A percentile compares a stretch with the other conserved stretches of the same genome.
Conservation (phyloP, 768 basidiomycete genomes). For the Kwoniella mangroviensis region DNA sequence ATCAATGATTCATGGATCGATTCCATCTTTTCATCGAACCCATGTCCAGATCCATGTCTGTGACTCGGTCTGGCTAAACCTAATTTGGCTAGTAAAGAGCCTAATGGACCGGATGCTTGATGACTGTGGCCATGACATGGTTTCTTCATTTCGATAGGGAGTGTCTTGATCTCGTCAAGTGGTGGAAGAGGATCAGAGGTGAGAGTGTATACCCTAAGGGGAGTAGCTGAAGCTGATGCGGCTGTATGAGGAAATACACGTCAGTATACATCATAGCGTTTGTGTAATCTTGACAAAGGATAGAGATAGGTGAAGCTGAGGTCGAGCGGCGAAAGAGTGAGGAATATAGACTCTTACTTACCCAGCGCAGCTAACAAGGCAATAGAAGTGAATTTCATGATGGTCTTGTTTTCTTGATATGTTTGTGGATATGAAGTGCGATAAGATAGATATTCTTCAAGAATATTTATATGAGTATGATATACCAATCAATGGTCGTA, state of each 20-base stretch:
- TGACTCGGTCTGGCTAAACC: constrained; percentile 9
- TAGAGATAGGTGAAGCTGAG: neutral
- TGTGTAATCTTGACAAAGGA: neutral
- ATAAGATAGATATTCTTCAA: constrained; percentile 11
- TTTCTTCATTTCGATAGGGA: neutral
- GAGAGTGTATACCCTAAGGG: constrained; percentile 26
- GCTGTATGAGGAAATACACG: constrained; percentile 3
- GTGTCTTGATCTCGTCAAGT: constrained; percentile 9
- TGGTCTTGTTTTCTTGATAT: neutral
- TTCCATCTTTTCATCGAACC: constrained; percentile 8
- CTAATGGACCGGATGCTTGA: constrained; percentile 3
- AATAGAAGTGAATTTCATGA: constrained; percentile 34
- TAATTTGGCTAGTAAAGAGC: constrained; percentile 14
- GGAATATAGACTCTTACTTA: constrained; percentile 21
- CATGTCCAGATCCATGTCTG: neutral
- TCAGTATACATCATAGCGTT: neutral
- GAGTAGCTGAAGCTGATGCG: constrained; percentile 22
- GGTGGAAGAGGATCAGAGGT: constrained; percentile 14
- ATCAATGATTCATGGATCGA: constrained; percentile 6
- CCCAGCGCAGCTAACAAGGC: constrained; percentile 36
- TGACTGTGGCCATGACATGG: constrained; percentile 1
- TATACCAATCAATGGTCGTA: constrained; percentile 16
- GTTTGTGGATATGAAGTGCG: neutral
- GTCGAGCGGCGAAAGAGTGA: neutral
- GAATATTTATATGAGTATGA: neutral